Base-by-base conservation (phyloP, 768 basidiomycete genomes). In the Leccinum disarticulatum region DNA sequence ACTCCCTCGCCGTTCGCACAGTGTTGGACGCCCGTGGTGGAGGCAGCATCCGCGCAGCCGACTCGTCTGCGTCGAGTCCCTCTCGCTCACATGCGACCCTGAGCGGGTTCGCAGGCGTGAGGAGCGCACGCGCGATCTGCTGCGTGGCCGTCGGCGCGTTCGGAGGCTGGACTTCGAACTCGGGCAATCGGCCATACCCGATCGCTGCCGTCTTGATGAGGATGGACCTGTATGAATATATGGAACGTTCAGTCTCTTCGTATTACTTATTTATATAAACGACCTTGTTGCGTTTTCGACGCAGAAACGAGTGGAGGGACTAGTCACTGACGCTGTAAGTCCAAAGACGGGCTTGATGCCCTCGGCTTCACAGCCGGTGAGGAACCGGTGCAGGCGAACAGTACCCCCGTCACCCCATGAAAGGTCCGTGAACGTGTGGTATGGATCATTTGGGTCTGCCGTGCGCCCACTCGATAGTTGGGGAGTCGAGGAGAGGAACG, bases 331-430 rank as follows among this genome's bases (percentile, higher is more conserved):
- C 92, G 93, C 86, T 30, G 93, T 96, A 9, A 96, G 74, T 8
- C 93, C 93, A 64, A 86, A 91, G 0, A 95, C 84, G n/a, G 93
- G 93, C 67, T 93, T 95, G 14, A 92, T 83, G 0, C 93, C 93
- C 14, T 87, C 86, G 3, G 81, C 85, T 70, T 96, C 93, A 46
- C 93, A 77, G 0, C 94, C 94, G 1, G 93, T 96, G 54, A 94
- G 77, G 77, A 96, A 96, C 17, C 80, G 77, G 73, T 95, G 93
- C 62, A 85, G 79, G 25, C 91, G 83, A 17, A 70, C 14, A 3
- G 66, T 56, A 7, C 70, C 72, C 8, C 77, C 74, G 25, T 78
- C 77, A n/a, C 73, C 70, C 70, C 79, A 81, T 14, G 74, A 68
- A 31, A 80, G 66, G 65, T 94, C 93, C 27, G 66, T 74, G 52